Evolutionary conservation across 768 basidiomycete species (phyloP).

Genomic region (Lanmaoa rubissima): DNA sequence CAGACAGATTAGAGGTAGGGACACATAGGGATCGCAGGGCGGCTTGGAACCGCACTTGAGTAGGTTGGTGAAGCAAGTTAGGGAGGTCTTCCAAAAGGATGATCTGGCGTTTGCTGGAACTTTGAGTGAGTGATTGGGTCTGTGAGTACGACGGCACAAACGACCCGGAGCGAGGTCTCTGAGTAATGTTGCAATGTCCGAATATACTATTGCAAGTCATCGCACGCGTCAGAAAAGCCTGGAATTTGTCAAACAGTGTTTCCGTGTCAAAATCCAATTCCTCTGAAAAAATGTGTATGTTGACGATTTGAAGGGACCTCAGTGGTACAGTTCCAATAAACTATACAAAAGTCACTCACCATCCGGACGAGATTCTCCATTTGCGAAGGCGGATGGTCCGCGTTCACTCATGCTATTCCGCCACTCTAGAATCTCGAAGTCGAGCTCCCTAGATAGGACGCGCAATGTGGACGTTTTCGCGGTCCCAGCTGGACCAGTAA

Average conservation of each 20-base stretch:
- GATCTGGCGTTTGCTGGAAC: slow-evolving; percentile 45
- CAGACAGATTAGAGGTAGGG: slow-evolving; percentile 23
- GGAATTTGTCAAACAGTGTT: slow-evolving; percentile 62
- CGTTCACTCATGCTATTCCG: slow-evolving; percentile 61
- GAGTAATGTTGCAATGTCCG: slow-evolving; percentile 8
- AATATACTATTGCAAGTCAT: slow-evolving; percentile 59
- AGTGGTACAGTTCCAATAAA: not conserved
- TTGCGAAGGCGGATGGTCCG: slow-evolving; percentile 21
- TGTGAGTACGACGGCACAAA: not conserved
- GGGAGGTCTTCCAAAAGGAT: slow-evolving; percentile 90
- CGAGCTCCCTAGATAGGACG: slow-evolving; percentile 70
- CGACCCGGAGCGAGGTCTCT: not conserved
- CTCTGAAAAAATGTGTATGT: slow-evolving; percentile 7
- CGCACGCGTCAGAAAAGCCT: slow-evolving; percentile 71
- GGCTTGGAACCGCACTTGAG: slow-evolving; percentile 70
- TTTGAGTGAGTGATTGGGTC: not conserved
- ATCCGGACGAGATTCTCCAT: slow-evolving; percentile 10
- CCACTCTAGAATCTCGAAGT: slow-evolving; percentile 86
- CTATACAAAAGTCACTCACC: slow-evolving; percentile 4
- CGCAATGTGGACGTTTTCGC: slow-evolving; percentile 88
- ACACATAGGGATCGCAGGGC: slow-evolving; percentile 55
- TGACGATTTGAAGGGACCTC: not conserved
- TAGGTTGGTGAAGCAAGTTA: slow-evolving; percentile 75
- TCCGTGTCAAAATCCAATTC: slow-evolving; percentile 14
- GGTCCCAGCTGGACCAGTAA: slow-evolving; percentile 87